Base-by-base conservation (phyloP, 2,329 filamentous ascomycete genomes). In the Exophiala sp. region DNA sequence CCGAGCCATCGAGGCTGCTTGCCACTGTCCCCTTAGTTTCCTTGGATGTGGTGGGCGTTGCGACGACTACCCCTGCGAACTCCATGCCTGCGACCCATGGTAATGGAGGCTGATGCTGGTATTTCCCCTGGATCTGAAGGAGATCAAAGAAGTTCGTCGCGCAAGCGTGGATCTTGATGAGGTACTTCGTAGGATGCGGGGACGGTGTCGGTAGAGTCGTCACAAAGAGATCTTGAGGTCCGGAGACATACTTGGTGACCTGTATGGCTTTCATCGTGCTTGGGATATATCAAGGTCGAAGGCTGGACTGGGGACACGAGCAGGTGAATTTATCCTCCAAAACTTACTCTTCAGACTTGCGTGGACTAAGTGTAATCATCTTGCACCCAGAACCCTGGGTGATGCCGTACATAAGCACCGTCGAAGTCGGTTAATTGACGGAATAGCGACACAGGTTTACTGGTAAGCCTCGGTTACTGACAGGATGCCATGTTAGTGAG, bases 101-200 rank as follows among this genome's bases (percentile, higher is more conserved):
- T 42, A 96, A 82, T 0, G 85, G 81, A 0, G 89, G 89, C 63
- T 96, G 90, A 65, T 88, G 79, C 66, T 97, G 91, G 71, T 97
- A 97, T 79, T 94, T 95, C 49, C 91, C 91, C 64, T 88, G 85
- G 64, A 96, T 88, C 66, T 97, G 91, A 47, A 97, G 81, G 50
- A 95, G 85, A 67, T 97, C 91, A 74, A 96, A 97, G 78, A 97
- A 97, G 73, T 97, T 97, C 63, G 88, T 87, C 16, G 88, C 91
- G 0, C 86, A 79, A 40, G 91, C 88, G 69, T 88, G 86, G 62
- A 97, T 86, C 64, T 83, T 79, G 65, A 97, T 86, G 57, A 94
- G 76, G 67, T 96, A 97, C 71, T 95, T 81, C 64, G 86, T 73
- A 24, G 81, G 69, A 7, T 76, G 74, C 1, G 89, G 87, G 1